Conservation (phyloP, 805 yeast genomes). For the Nakazawaea molendinolei region DNA sequence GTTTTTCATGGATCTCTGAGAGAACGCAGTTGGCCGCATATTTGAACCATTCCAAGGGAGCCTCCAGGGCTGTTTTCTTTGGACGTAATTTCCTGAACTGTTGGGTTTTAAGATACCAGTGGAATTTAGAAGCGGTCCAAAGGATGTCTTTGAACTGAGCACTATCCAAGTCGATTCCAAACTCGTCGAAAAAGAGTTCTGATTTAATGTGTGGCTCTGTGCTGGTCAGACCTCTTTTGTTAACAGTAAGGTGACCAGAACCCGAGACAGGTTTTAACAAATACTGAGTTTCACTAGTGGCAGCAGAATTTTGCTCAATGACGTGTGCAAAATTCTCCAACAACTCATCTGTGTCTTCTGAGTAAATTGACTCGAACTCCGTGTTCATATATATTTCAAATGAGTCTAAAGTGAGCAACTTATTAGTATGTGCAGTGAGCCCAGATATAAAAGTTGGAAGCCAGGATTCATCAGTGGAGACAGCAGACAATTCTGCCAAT, state of each 20-base stretch:
- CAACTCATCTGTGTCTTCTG: constrained; percentile 42
- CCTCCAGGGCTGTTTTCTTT: constrained; percentile 38
- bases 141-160: constrained; percentile 78
- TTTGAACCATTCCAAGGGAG: constrained; percentile 75
- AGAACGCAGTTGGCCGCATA: constrained; percentile 75
- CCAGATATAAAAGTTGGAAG: constrained; percentile 76
- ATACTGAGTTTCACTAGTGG: constrained; percentile 38
- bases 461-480: constrained; percentile 85
- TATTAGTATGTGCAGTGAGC: constrained; percentile 60
- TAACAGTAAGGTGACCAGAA: constrained; percentile 71
- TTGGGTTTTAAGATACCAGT: constrained; percentile 69
- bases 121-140: constrained; percentile 75
- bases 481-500: constrained; percentile 81
- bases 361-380: constrained; percentile 40
- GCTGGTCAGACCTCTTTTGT: constrained; percentile 71
- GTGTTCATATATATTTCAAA: constrained; percentile 84
- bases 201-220: constrained; percentile 62
- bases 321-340: constrained; percentile 40
- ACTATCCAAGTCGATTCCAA: constrained; percentile 80
- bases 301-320: constrained; percentile 27
- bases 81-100: constrained; percentile 74
- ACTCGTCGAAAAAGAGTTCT: constrained; percentile 77
- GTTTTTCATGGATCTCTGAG: constrained; percentile 74
- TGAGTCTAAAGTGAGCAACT: constrained; percentile 67
- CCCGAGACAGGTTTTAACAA: constrained; percentile 87